phyloP scores from a whole-genome alignment of 2,329 filamentous ascomycete species.

The Colletotrichum acutatum region DNA sequence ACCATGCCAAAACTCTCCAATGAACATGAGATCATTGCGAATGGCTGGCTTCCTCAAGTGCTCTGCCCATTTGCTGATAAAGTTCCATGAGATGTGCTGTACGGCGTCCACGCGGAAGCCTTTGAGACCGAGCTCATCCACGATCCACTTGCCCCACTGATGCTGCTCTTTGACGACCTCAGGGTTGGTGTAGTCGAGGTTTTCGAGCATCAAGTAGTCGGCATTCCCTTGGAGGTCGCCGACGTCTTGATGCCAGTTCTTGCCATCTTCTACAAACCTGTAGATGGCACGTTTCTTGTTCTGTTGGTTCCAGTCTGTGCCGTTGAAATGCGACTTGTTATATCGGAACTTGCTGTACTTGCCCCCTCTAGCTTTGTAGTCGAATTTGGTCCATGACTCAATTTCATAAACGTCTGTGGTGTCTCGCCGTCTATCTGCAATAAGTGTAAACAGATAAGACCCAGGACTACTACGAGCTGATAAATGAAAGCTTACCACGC shows the following conservation, averaged over 20 bases:
- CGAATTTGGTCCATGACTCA: constrained; percentile 30
- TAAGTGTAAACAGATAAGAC: background rate
- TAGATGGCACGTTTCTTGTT: constrained; percentile 31
- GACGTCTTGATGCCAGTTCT: constrained; percentile 35
- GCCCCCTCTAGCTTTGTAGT: constrained; percentile 25
- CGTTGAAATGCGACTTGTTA: constrained; percentile 34
- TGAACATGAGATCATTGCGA: constrained; percentile 21
- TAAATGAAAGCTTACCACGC: background rate
- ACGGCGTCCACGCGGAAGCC: constrained; percentile 31
- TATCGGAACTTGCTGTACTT: constrained; percentile 33
- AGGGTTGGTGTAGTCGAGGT: constrained; percentile 31
- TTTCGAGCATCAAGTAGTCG: constrained; percentile 33
- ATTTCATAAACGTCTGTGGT: constrained; percentile 30
- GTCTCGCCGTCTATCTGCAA: constrained; percentile 26
- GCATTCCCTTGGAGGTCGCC: constrained; percentile 29
- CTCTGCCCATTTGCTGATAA: constrained; percentile 27
- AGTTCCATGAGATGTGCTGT: constrained; percentile 35
- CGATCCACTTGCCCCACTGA: constrained; percentile 32
- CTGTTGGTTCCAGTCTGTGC: constrained; percentile 32
- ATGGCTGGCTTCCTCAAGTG: constrained; percentile 11
- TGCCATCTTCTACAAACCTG: constrained; percentile 28
- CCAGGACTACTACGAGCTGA: background rate
- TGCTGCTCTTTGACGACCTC: constrained; percentile 28
- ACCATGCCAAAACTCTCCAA: constrained; percentile 33
- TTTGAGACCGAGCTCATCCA: constrained; percentile 19